These are phyloP conservation scores for Naumovozyma dairenensis DNA, from an alignment of 805 yeast genomes.

Conservation along the genomic window DNA sequence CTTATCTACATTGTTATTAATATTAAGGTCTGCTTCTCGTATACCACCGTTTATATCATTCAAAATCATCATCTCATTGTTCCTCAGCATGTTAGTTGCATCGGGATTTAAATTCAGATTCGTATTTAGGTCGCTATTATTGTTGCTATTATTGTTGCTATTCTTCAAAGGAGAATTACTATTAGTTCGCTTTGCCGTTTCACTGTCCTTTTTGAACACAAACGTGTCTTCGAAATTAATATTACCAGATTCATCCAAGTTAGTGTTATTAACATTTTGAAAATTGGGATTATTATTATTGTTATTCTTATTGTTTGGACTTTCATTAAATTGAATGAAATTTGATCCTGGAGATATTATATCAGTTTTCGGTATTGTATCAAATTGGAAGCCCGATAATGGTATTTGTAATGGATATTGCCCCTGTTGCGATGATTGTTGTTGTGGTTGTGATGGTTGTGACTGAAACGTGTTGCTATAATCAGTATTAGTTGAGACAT, in stretches of 20 bases:
- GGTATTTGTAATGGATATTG: slow-evolving; percentile 1
- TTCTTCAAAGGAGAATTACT: background rate
- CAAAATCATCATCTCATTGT: too few relatives aligned
- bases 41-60: background rate
- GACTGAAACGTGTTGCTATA: slow-evolving; percentile 1
- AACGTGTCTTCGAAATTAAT: too few relatives aligned
- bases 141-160: too few relatives aligned
- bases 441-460: slow-evolving; percentile 1
- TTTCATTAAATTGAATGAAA: background rate
- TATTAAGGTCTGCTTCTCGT: background rate
- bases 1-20: background rate
- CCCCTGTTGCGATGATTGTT: slow-evolving; percentile 1
- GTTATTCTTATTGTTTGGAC: background rate
- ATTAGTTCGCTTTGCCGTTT: background rate
- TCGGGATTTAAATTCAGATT: background rate
- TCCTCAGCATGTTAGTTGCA: background rate
- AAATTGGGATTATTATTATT: background rate
- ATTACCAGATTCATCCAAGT: too few relatives aligned
- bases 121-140: background rate
- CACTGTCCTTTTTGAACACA: background rate
- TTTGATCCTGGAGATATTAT: background rate
- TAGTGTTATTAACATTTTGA: too few relatives aligned
- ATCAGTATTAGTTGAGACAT: slow-evolving; percentile 1
- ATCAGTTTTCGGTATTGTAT: background rate
- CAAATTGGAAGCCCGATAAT: background rate